Percentiles rank a stretch among this genome's conserved stretches.
Evolutionary conservation across 139 green algal genomes (phyloP).

Genomic region (Chlamydomonas schloesseri): DNA sequence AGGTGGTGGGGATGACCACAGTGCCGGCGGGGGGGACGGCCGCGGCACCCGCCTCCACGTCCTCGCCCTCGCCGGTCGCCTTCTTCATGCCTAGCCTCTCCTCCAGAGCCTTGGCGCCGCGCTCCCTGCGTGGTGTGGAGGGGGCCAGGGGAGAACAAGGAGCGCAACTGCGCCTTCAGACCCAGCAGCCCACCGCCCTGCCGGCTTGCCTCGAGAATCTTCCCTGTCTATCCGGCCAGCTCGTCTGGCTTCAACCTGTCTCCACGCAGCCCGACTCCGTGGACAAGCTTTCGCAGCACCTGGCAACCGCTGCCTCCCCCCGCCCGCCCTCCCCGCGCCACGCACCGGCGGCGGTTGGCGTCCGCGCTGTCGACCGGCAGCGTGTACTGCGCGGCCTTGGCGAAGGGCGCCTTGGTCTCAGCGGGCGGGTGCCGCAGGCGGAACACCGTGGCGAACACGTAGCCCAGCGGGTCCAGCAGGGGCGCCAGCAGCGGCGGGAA

Average conservation of each 20-base stretch:
- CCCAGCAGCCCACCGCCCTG: too few species aligned
- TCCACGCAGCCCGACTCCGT: too few species aligned
- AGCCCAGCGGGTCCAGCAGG: constrained; percentile 67
- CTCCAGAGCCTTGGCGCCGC: constrained; percentile 82
- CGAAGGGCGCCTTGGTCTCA: constrained; percentile 37
- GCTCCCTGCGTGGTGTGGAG: constrained; percentile 81
- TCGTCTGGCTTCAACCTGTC: too few species aligned
- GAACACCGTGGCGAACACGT: constrained; percentile 56
- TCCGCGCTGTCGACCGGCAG: constrained; percentile 71
- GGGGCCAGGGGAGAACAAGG: too few species aligned
- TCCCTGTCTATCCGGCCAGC: too few species aligned
- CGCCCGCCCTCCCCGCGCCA: background rate
- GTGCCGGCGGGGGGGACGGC: background rate
- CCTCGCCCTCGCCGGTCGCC: background rate
- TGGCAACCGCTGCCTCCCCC: too few species aligned
- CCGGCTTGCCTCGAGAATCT: too few species aligned
- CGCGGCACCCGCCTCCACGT: constrained; percentile 6
- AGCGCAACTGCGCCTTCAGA: too few species aligned
- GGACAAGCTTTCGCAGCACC: too few species aligned
- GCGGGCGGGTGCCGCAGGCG: constrained; percentile 39
- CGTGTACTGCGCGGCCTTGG: constrained; percentile 49
- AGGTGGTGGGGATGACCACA: constrained; percentile 5
- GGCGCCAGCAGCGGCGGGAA: constrained; percentile 71
- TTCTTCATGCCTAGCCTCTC: constrained; percentile 67
- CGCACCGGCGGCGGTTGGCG: constrained; percentile 77